Base-by-base conservation (phyloP, 352 stramenopile species). In the Phytophthora cryptogea region DNA sequence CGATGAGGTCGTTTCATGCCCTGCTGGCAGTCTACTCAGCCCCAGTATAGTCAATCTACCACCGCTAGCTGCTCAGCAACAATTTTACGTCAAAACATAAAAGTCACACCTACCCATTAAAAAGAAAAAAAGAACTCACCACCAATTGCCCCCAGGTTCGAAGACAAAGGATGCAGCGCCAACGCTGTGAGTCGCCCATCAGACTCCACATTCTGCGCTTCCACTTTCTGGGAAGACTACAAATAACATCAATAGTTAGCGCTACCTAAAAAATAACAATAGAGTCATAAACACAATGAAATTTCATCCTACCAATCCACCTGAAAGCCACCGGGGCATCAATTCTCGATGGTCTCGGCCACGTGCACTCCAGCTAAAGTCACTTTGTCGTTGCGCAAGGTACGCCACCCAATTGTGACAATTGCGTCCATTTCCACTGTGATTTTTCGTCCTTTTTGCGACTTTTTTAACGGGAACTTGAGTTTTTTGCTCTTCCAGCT, bases 101-200 rank as follows among this genome's bases (percentile, higher is more conserved):
- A 3, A 2, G 23, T 41, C 8, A 23, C 20, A 23, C 20, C 20
- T 23, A 42, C 20, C 11, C 28, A 7, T 43, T 36, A 36, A 48
- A 23, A 57, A 30, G 0, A 36, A 54, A 50, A 52, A 28, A 54
- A 16, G 20, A 16, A 66, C 62, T 46, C 50, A 84, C 75, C 66
- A 16, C 63, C 63, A 17, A 80, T 58, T n/a, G 75, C 75, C 8
- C 62, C 72, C n/a, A 76, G 46, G 56, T 69, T 65, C 28, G 40
- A 70, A 8, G 42, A 53, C 37, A 13, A 28, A 20, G 51, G 37
- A 54, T 74, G 67, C 11, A 84, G 52, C 13, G 63, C 68, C 3
- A 80, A 41, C n/a, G 66, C 58, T 17, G 66, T 81, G n/a, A 78
- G 52, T 35, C 49, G 61, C 23, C 54, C 63, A 31, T 51, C 26